Conservation (phyloP, 225 moss, liverwort and hornwort genomes). For the Neckera pumila region DNA sequence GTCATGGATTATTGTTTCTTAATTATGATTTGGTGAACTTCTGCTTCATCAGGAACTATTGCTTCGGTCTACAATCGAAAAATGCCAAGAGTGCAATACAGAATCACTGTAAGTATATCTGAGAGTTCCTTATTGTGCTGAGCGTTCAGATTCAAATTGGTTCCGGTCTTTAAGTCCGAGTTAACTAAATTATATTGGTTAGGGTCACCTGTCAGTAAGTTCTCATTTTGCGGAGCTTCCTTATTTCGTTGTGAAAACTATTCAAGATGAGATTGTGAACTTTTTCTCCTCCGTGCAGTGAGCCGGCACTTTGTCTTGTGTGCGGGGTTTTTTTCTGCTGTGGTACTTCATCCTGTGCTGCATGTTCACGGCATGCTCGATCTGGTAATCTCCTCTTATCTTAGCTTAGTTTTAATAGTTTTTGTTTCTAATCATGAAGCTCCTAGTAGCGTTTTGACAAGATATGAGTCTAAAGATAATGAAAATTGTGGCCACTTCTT, state of each 20-base stretch:
- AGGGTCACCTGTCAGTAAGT: neutral
- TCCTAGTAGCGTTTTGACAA: neutral
- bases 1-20: neutral
- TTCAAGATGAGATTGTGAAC: neutral
- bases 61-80: constrained; percentile 11
- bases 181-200: neutral
- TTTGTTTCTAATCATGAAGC: neutral
- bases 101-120: constrained; percentile 4
- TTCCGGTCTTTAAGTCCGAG: neutral
- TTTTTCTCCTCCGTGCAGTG: constrained; percentile 26
- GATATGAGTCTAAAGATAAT: neutral
- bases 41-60: constrained; percentile 28
- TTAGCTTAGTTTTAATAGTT: neutral
- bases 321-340: constrained; percentile 70
- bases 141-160: neutral
- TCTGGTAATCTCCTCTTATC: constrained; percentile 27
- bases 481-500: neutral
- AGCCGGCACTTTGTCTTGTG: constrained; percentile 81
- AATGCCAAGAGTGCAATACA: constrained; percentile 2
- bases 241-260: neutral
- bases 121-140: neutral
- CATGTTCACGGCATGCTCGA: constrained; percentile 82
- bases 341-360: constrained; percentile 46
- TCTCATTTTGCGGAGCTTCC: neutral
- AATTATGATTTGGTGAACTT: neutral